Percentiles rank a stretch among this genome's conserved stretches.
phyloP scores from a whole-genome alignment of 2,329 filamentous ascomycete genomes.

The Hysterium pulicare region DNA sequence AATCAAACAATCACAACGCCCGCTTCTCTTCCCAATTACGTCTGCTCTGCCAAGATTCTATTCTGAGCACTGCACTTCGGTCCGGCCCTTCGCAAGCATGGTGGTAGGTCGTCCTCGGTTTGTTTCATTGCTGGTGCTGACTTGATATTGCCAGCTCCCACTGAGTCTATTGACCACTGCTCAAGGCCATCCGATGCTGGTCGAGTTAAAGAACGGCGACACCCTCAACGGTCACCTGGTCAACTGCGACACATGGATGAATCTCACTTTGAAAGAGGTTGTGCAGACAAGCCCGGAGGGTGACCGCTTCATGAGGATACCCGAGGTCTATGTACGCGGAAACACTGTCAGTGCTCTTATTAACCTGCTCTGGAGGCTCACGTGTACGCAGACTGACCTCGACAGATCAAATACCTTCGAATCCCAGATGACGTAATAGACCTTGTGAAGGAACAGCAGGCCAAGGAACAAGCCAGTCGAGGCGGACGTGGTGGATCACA shows the following conservation, averaged over 20 bases:
- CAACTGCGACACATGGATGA: conserved; percentile 99
- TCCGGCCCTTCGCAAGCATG: background rate
- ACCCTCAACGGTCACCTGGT: conserved; percentile 95
- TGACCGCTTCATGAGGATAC: conserved; percentile 86
- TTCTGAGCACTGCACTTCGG: background rate
- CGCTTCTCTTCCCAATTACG: background rate
- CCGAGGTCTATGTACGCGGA: conserved; percentile 93
- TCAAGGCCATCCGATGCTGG: conserved; percentile 96
- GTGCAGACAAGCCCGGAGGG: conserved; percentile 94
- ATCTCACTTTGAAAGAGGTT: conserved; percentile 93
- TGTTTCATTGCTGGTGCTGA: conserved; percentile 20
- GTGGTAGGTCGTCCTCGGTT: background rate
- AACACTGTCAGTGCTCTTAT: conserved; percentile 63
- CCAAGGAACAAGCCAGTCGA: conserved; percentile 57
- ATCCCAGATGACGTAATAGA: conserved; percentile 97
- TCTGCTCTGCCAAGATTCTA: background rate
- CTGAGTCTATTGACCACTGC: conserved; percentile 86
- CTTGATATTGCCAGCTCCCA: conserved; percentile 49
- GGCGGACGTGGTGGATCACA: conserved; percentile 66
- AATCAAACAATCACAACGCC: no score
- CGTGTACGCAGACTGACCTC: conserved; percentile 7
- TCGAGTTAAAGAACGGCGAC: conserved; percentile 96
- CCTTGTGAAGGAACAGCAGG: conserved; percentile 86
- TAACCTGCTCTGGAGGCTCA: background rate
- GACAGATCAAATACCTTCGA: conserved; percentile 93